Evolutionary conservation across 257 asterid genomes (phyloP).

Genomic region (Prunella vulgaris): DNA sequence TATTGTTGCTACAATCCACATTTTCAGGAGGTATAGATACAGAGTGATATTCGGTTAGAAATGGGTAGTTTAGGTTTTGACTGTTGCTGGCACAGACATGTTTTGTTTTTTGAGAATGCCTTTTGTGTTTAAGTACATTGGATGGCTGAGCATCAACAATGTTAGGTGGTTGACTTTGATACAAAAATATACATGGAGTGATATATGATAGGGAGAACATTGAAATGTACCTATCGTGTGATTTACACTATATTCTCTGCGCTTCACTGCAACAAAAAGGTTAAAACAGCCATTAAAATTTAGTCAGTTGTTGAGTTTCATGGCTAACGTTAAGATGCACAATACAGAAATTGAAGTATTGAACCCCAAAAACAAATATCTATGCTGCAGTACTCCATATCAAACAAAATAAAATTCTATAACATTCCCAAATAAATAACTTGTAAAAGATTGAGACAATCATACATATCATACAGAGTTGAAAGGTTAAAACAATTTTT

Average conservation of each 20-base stretch:
- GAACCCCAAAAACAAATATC: neutral
- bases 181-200: conserved; percentile 21
- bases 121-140: conserved; percentile 13
- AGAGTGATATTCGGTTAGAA: neutral
- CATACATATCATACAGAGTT: neutral
- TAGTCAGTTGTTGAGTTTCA: neutral
- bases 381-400: neutral
- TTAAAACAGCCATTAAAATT: conserved; percentile 19
- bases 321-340: neutral
- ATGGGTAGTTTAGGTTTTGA: conserved; percentile 9
- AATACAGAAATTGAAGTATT: neutral
- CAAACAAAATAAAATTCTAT: neutral
- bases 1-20: conserved; percentile 5
- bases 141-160: conserved; percentile 23
- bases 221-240: neutral
- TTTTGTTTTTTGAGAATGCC: conserved; percentile 11
- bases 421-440: neutral
- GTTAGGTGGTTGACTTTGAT: conserved; percentile 30
- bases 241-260: neutral
- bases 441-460: neutral
- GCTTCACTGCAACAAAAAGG: conserved; percentile 17
- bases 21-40: neutral
- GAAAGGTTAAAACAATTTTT: neutral
- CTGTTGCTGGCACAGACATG: conserved; percentile 5
- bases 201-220: conserved; percentile 51